Conservation (phyloP, 805 yeast species). For the Ogataea polymorpha region DNA sequence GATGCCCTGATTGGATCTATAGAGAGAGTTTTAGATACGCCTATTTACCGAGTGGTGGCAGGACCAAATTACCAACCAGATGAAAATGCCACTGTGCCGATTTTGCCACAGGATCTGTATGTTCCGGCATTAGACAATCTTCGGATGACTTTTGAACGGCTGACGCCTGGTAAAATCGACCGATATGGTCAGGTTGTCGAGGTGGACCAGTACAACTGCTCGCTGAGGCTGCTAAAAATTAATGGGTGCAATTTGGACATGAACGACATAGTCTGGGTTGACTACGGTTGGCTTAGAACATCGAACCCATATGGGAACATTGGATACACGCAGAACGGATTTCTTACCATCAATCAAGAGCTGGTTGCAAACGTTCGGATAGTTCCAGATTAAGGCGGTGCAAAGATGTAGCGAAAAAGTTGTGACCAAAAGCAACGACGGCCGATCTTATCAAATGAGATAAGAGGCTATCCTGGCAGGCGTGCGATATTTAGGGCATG, state of each 20-base stretch:
- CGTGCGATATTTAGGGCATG: neutral
- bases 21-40: slow-evolving; percentile 4
- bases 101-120: slow-evolving; percentile 36
- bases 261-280: slow-evolving; percentile 25
- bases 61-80: neutral
- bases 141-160: slow-evolving; percentile 45
- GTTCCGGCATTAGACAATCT: slow-evolving; percentile 40
- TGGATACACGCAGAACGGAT: slow-evolving; percentile 14
- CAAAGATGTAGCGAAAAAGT: neutral
- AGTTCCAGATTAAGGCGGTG: slow-evolving; percentile 4
- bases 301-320: slow-evolving; percentile 3
- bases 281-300: slow-evolving; percentile 11
- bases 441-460: neutral
- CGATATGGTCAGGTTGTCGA: slow-evolving; percentile 32
- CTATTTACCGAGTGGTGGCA: slow-evolving; percentile 11
- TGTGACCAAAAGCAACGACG: neutral
- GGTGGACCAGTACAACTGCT: slow-evolving; percentile 21
- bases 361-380: slow-evolving; percentile 25
- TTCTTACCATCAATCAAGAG: slow-evolving; percentile 17
- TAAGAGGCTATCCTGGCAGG: neutral
- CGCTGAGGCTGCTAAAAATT: slow-evolving; percentile 24
- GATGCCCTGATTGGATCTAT: slow-evolving; percentile 19
- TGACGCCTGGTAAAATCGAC: slow-evolving; percentile 41
- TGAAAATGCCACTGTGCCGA: neutral
- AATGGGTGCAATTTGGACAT: slow-evolving; percentile 22